Evolutionary conservation across 306 rosid genomes (phyloP), one percentile per base, ranked within the genome.

Genomic region (Mimosa bimucronata): DNA sequence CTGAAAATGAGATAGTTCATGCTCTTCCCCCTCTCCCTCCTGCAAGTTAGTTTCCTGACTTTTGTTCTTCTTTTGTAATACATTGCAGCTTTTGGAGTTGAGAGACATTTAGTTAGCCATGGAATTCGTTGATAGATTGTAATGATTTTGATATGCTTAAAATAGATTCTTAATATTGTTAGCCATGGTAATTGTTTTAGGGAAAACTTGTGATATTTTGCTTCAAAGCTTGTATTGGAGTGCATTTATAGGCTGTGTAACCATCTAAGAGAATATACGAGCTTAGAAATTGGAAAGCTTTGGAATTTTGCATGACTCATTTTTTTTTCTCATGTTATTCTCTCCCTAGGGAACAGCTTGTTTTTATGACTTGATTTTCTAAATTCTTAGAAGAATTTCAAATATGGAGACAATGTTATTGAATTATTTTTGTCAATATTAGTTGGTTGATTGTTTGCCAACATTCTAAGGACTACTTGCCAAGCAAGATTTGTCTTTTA

Each of bases 1-100:
- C 53, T 14, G 78, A 84, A 50, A 75, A 57, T 71, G 74, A 16
- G 74, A 74, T 77, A 50, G 64, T 76, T 18, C 87, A 58, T 26
- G 66, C 89, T 0, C 86, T 86, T 75, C 90, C 88, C 4, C 87
- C 94, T 42, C 85, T 83, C 61, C 88, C 62, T 67, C 91, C 94
- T 3, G 60, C 89, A 73, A 93, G 99, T 95, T 85, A 85, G 99
- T 88, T 82, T 75, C 73, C 65, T 74, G 19, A 44, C 62, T 70
- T 44, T 38, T 40, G 37, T 8, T 74, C 68, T 18, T 64, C 38
- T 50, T 45, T 71, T 65, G 62, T 44, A 48, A 5, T 74, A 62
- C 13, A 14, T 46, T 42, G n/a, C 44, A 41, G 38, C 80, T 19
- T 75, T 82, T 28, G 78, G 79, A 64, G 30, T 10, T 73, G 15